phyloP scores from a whole-genome alignment of 2,329 filamentous ascomycete genomes.

The Pseudogymnoascus sp. region DNA sequence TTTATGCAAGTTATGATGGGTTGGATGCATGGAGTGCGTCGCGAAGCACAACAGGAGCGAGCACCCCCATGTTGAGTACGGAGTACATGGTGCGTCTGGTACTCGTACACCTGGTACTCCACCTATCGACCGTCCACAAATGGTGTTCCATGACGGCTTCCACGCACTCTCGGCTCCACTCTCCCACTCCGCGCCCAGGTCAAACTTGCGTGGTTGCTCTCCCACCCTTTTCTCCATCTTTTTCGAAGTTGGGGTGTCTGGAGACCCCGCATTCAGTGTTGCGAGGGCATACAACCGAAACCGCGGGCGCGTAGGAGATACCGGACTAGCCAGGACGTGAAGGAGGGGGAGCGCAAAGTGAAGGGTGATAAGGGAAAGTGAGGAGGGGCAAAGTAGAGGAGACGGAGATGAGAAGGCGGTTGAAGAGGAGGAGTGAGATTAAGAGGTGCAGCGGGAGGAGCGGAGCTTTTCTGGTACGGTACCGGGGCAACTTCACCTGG shows the following conservation, averaged over 20 bases:
- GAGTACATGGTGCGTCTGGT: background rate
- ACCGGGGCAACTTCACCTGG: background rate
- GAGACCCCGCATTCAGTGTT: background rate
- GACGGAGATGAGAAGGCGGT: background rate
- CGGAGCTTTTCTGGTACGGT: background rate
- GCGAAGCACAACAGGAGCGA: background rate
- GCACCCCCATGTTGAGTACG: background rate
- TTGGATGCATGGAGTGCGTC: background rate
- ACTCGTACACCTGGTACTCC: background rate
- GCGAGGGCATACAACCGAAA: slow-evolving; percentile 6
- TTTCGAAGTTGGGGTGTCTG: background rate
- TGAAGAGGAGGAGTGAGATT: background rate
- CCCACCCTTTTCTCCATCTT: slow-evolving; percentile 3
- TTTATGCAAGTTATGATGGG: slow-evolving; percentile 1
- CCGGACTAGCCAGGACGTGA: background rate
- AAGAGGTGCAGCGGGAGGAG: background rate
- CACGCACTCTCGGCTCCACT: background rate
- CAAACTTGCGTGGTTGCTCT: background rate
- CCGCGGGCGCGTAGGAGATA: background rate
- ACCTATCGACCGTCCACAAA: background rate
- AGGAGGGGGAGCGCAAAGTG: background rate
- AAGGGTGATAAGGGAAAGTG: background rate
- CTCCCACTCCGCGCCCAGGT: background rate
- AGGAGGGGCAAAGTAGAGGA: background rate
- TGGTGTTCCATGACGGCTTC: slow-evolving; percentile 3